Evolutionary conservation across 1,284 basidiomycete genomes (phyloP), one percentile per base, ranked within the genome.

Genomic region (Irpex sp.): DNA sequence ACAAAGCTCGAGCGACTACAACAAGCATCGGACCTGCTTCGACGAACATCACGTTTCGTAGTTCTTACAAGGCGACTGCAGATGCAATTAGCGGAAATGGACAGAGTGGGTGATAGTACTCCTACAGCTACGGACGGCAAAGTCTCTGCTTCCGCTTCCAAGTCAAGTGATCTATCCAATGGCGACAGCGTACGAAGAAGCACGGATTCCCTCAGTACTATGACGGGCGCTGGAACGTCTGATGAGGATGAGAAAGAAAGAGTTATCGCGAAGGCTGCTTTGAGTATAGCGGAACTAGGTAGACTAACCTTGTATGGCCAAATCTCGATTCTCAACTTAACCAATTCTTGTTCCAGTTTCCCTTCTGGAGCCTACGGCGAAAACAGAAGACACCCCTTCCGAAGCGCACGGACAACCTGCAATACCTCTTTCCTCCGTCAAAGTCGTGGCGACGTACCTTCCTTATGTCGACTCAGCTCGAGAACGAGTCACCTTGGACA

Each of bases 281-380:
- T 97, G 67, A 95, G 88, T 49, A 87, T 97, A 4, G 93, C 95
- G 1, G 95, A 98, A 74, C 80, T 97, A 46, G 84, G 94, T 94
- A 65, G 68, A 85, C 79, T 31, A 49, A 43, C 50, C 55, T 61
- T 36, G 21, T 36, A 26, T 56, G 2, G 43, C 49, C 7, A 8
- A 1, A 11, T 26, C 21, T 6, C 54, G 46, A 31, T 8, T 55
- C 31, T 59, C 9, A 7, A n/a, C 15, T 13, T 19, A 7, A 39
- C 13, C 39, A 26, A 37, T 11, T 5, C 31, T 15, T 60, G 21
- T 17, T 6, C 6, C 54, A 61, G 60, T 50, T n/a, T 49, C 55
- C 26, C 47, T 62, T 7, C 19, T 62, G 6, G 61, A 62, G n/a
- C 36, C 55, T 57, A 31, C 60, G n/a, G 62, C 21, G 54, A 63